Evolutionary conservation across 805 yeast species (phyloP).

Genomic region (Hanseniaspora vineae): DNA sequence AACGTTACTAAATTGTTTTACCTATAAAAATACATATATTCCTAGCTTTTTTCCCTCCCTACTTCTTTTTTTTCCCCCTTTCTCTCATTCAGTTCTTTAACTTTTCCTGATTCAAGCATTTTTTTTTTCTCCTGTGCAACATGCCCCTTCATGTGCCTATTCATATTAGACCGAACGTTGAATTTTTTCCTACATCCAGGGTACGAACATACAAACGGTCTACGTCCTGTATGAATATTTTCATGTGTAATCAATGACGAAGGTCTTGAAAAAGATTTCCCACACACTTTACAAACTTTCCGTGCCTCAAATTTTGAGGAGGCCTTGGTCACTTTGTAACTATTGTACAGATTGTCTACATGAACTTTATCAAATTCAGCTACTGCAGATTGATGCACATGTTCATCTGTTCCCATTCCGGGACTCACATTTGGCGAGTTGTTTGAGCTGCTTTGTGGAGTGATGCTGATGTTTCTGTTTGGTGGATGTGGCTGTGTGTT

Average conservation of each 20-base stretch:
- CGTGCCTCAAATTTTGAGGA: too few relatives aligned
- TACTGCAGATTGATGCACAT: too few relatives aligned
- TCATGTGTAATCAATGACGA: constrained; percentile 74
- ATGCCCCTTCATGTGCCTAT: constrained; percentile 18
- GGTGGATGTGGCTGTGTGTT: too few relatives aligned
- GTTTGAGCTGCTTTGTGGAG: too few relatives aligned
- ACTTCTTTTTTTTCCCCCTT: too few relatives aligned
- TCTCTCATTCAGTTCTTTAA: background rate
- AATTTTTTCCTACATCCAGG: constrained; percentile 58
- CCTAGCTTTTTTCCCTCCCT: too few relatives aligned
- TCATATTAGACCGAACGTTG: constrained; percentile 22
- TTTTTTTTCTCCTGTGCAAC: constrained; percentile 7
- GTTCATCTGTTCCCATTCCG: too few relatives aligned
- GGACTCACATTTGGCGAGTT: too few relatives aligned
- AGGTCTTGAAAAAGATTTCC: constrained; percentile 70
- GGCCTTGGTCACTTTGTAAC: background rate
- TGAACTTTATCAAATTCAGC: background rate
- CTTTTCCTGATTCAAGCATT: background rate
- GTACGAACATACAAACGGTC: constrained; percentile 57
- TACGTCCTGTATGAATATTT: constrained; percentile 78
- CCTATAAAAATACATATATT: background rate
- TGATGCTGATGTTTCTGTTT: too few relatives aligned
- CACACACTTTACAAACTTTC: constrained; percentile 48
- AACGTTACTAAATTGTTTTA: too few relatives aligned
- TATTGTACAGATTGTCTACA: background rate